Base-by-base conservation (phyloP, 495 filamentous ascomycete genomes). In the Lasiosphaeria miniovina region DNA sequence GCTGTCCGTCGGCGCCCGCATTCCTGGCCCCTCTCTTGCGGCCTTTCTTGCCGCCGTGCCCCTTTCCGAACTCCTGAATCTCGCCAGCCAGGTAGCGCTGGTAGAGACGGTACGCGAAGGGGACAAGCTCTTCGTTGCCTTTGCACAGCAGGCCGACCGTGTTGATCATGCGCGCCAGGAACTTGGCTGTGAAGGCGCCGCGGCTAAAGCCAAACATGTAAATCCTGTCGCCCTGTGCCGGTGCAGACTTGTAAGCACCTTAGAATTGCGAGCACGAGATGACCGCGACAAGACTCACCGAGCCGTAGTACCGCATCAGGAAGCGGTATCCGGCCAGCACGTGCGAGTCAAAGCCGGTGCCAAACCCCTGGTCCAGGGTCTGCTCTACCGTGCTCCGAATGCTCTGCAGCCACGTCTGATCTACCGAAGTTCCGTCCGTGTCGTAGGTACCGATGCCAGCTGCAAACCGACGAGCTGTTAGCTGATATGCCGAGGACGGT, bases 381-480 rank as follows among this genome's bases (percentile, higher is more conserved):
- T 61, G 52, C 9, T 51, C 59, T 0, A 61, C n/a, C 2, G 59
- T 55, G 59, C 52, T 45, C 1, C 32, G n/a, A 7, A 61, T 12
- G 2, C 14, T 3, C 7, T 12, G 43, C 5, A 61, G 31, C 48
- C 36, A 61, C 3, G 54, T 50, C 32, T 61, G 36, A 32, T 61
- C 59, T 3, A 61, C 59, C 3, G 59, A 36, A 3, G 59, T 57
- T n/a, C 54, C 48, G 36, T 57, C 17, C 36, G 49, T 38, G 34
- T 61, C 59, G 49, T 61, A 61, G 31, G 59, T 61, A 49, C 59
- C 59, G 45, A 61, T 61, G 12, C 59, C 59, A 17, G 59, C 59
- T 61, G 36, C 33, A 24, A 24, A 24, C 24, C 24, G 24, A 24
- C 24, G 24, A 24, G 24, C 24, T 24, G 24, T 24, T 24, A 24